phyloP scores from a whole-genome alignment of 257 asterid genomes.

The Primulina eburnea region DNA sequence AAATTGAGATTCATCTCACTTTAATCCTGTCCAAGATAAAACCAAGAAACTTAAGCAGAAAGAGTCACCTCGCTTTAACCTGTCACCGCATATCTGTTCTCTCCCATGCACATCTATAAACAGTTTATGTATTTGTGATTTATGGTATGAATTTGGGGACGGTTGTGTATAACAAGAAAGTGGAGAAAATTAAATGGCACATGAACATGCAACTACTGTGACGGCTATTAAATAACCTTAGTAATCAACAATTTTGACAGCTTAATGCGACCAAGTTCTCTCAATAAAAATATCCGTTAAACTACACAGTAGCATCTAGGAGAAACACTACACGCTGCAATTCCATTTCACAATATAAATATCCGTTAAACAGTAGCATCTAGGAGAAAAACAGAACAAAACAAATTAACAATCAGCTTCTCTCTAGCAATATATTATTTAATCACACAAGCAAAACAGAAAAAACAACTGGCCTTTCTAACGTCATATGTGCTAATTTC shows the following conservation, averaged over 20 bases:
- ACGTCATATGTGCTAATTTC: neutral
- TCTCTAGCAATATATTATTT: neutral
- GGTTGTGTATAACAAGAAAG: neutral
- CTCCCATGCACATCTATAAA: neutral
- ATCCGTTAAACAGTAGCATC: neutral
- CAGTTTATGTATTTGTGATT: neutral
- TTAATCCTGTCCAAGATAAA: too few species aligned
- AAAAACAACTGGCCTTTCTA: neutral
- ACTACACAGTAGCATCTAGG: neutral
- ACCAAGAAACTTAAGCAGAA: neutral
- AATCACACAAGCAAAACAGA: neutral
- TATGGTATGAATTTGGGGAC: neutral
- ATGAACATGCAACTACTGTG: neutral
- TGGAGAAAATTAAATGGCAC: neutral
- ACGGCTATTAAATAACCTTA: neutral
- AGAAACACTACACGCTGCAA: neutral
- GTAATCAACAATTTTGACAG: neutral
- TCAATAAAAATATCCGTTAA: neutral
- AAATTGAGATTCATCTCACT: neutral
- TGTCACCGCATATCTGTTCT: neutral
- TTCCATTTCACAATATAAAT: neutral
- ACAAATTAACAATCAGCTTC: too few species aligned
- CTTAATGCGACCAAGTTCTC: neutral
- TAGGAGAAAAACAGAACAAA: neutral
- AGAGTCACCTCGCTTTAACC: neutral